phyloP scores from a whole-genome alignment of 2,329 filamentous ascomycete genomes.

The Colletotrichum lentis region DNA sequence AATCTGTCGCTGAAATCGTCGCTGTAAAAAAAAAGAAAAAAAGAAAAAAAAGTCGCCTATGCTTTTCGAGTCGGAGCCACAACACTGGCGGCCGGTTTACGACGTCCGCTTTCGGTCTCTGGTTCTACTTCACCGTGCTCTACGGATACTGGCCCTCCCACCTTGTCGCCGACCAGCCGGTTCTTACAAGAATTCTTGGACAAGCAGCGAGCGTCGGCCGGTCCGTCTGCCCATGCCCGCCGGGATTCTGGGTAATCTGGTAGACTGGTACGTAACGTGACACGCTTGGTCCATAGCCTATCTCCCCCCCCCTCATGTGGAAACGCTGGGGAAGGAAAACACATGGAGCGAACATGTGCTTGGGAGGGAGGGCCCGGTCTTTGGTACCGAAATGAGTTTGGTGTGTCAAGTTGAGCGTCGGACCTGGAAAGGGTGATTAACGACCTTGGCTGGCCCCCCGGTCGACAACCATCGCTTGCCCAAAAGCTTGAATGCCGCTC shows the following conservation, averaged over 20 bases:
- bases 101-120: too few relatives aligned
- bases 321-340: constrained; percentile 22
- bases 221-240: neutral
- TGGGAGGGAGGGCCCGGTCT: neutral
- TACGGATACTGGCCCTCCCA: neutral
- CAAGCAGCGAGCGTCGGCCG: neutral
- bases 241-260: neutral
- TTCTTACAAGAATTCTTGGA: neutral
- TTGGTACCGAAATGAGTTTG: neutral
- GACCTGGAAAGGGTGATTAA: neutral
- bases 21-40: too few relatives aligned
- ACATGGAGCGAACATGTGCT: constrained; percentile 11
- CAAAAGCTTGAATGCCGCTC: too few relatives aligned
- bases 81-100: too few relatives aligned
- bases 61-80: too few relatives aligned
- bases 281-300: constrained; percentile 33
- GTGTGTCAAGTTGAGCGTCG: neutral
- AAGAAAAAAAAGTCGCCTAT: too few relatives aligned
- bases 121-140: too few relatives aligned
- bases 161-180: neutral
- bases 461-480: too few relatives aligned
- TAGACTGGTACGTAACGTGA: constrained; percentile 6
- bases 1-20: constrained; percentile 12
- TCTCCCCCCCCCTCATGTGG: constrained; percentile 16
- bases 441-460: neutral